Conservation (phyloP, 495 filamentous ascomycete species). For the Glonium stellatum region DNA sequence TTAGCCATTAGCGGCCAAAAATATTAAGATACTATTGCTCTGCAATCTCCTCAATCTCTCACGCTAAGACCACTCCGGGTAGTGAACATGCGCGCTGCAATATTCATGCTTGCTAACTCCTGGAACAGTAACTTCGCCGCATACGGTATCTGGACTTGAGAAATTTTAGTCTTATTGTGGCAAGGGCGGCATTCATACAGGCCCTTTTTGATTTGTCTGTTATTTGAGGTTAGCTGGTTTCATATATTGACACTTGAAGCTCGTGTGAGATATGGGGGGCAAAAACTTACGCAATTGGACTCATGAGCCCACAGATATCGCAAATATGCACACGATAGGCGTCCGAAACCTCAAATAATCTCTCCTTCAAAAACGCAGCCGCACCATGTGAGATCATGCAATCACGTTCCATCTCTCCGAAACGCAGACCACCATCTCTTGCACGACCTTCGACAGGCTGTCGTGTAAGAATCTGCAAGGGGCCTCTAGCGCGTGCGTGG, state of each 20-base stretch:
- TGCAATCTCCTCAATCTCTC: constrained; percentile 33
- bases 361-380: constrained; percentile 92
- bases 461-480: constrained; percentile 92
- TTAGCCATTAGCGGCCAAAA: too few species aligned
- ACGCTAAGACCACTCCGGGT: constrained; percentile 67
- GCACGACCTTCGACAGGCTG: constrained; percentile 99
- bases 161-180: constrained; percentile 97
- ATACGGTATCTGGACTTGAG: constrained; percentile 94
- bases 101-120: constrained; percentile 96
- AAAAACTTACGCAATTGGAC: constrained; percentile 86
- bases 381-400: constrained; percentile 99
- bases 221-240: neutral
- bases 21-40: too few species aligned
- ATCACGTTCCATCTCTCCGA: constrained; percentile 99
- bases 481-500: constrained; percentile 89
- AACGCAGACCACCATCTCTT: constrained; percentile 93
- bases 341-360: constrained; percentile 93
- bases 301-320: constrained; percentile 98
- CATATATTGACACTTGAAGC: neutral
- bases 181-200: constrained; percentile 94
- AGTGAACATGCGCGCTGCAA: constrained; percentile 93
- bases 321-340: constrained; percentile 98
- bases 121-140: constrained; percentile 98
- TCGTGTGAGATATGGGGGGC: constrained; percentile 11
- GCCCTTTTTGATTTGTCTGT: constrained; percentile 87